These are phyloP conservation scores for Clarireedia monteithiana DNA, from an alignment of 2,329 filamentous ascomycete genomes.

Conservation along the genomic window DNA sequence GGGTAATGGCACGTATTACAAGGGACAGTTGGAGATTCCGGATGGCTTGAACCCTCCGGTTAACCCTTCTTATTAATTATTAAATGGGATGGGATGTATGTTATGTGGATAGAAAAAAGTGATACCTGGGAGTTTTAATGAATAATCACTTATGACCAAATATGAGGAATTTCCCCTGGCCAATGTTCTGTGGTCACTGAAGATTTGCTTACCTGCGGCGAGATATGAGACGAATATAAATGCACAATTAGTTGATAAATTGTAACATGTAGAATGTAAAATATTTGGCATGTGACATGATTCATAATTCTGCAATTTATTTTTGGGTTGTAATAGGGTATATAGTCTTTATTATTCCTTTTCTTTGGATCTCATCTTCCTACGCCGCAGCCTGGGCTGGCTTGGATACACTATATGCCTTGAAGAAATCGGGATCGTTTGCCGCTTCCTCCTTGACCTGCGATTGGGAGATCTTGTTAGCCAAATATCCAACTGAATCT, in stretches of 20 bases:
- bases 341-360: neutral
- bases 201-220: no score
- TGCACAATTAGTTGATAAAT: no score
- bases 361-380: neutral
- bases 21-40: constrained; percentile 26
- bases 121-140: no score
- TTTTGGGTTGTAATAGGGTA: constrained; percentile 1
- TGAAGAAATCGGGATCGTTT: constrained; percentile 75
- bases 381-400: constrained; percentile 5
- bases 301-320: neutral
- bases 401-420: constrained; percentile 47
- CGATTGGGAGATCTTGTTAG: constrained; percentile 6
- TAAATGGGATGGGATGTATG: neutral
- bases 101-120: no score
- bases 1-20: constrained; percentile 25
- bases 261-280: neutral
- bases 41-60: constrained; percentile 24
- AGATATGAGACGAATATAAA: no score
- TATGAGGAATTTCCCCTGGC: no score
- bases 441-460: constrained; percentile 92
- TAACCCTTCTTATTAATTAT: neutral
- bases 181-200: no score
- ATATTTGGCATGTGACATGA: neutral
- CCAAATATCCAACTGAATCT: neutral
- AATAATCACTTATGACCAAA: no score